phyloP scores from a whole-genome alignment of 768 basidiomycete species.

The Auriscalpium orientale region DNA sequence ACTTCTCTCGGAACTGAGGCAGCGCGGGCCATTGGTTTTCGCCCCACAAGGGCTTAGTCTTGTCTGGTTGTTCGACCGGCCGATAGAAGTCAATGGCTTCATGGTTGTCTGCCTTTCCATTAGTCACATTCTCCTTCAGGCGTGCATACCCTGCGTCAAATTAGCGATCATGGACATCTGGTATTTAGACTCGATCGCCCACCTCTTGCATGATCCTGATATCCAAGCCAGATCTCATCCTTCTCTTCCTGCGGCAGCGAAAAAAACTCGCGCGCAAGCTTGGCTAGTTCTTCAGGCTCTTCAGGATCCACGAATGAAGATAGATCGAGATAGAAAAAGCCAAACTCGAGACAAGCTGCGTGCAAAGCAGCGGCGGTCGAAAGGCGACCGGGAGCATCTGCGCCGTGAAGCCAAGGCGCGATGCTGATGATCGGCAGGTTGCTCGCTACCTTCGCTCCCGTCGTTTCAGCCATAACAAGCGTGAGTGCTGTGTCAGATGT shows the following conservation, averaged over 20 bases:
- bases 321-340: conserved; percentile 86
- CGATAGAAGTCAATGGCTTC: conserved; percentile 81
- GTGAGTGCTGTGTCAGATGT: not conserved
- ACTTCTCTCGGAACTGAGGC: conserved; percentile 49
- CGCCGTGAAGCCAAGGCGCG: conserved; percentile 47
- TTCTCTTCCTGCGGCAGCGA: conserved; percentile 48
- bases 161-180: too few species aligned
- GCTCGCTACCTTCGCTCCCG: conserved; percentile 1
- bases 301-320: conserved; percentile 44
- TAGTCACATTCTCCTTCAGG: conserved; percentile 80
- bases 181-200: conserved; percentile 3
- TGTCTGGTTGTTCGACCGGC: conserved; percentile 64
- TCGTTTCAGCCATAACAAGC: not conserved
- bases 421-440: conserved; percentile 69
- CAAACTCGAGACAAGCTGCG: conserved; percentile 65
- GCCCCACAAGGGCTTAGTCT: conserved; percentile 67
- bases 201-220: conserved; percentile 78
- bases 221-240: conserved; percentile 57
- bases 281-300: conserved; percentile 59
- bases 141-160: conserved; percentile 59
- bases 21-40: conserved; percentile 83
- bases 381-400: conserved; percentile 32
- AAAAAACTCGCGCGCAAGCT: conserved; percentile 70
- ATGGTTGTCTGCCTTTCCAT: conserved; percentile 77
- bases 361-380: conserved; percentile 52